Evolutionary conservation across 306 rosid species (phyloP).

Genomic region (Heteromeles arbutifolia): DNA sequence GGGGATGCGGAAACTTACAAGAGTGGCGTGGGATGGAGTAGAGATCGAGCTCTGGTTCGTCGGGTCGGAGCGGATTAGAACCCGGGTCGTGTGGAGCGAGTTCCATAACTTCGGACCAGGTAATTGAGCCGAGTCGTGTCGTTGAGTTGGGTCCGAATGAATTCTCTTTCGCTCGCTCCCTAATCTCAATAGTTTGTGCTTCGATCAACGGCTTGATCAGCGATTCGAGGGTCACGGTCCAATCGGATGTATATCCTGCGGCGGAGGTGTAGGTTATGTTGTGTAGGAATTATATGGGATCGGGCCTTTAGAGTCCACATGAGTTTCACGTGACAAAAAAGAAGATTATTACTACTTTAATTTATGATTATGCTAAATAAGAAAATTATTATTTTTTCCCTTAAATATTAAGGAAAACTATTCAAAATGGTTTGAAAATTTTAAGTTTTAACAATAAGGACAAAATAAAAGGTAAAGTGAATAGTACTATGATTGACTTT

Average conservation of each 20-base stretch:
- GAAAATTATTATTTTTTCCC: too few species aligned
- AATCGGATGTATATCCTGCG: neutral
- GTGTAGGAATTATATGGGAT: too few species aligned
- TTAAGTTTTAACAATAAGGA: too few species aligned
- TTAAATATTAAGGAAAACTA: too few species aligned
- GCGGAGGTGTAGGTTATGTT: neutral
- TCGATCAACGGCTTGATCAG: neutral
- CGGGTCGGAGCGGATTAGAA: constrained; percentile 40
- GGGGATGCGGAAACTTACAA: constrained; percentile 40
- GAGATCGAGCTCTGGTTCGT: constrained; percentile 85
- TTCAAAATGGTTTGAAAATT: too few species aligned
- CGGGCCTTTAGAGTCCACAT: neutral
- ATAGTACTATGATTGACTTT: too few species aligned
- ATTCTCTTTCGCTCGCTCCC: neutral
- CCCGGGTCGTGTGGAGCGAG: constrained; percentile 35
- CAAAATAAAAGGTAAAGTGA: too few species aligned
- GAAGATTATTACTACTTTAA: too few species aligned
- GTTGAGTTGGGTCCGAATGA: constrained; percentile 2
- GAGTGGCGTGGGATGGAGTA: constrained; percentile 86
- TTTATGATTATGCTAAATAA: too few species aligned
- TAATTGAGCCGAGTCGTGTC: constrained; percentile 12
- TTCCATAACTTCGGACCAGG: constrained; percentile 41
- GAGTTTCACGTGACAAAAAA: neutral
- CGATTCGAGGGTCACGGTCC: neutral
- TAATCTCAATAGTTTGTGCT: neutral